Percentiles rank a stretch among this genome's conserved stretches.
phyloP scores from a whole-genome alignment of 1,284 basidiomycete species.

The Pisolithus thermaeus region DNA sequence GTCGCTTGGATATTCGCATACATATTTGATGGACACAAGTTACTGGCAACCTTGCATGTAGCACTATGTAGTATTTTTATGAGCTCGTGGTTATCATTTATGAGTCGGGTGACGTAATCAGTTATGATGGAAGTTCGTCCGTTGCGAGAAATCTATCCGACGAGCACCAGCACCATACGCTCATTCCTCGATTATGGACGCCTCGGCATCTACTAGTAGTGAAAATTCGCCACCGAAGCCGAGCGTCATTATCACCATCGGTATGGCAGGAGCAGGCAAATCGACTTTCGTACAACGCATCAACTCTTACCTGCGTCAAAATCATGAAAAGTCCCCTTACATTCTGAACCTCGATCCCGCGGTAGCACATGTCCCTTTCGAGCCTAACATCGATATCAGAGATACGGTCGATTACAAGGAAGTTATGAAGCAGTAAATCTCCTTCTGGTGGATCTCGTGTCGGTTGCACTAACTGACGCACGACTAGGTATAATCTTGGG shows the following conservation, averaged over 20 bases:
- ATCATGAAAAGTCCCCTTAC: slow-evolving; percentile 76
- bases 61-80: no score
- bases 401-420: slow-evolving; percentile 97
- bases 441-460: slow-evolving; percentile 6
- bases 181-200: background rate
- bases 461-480: background rate
- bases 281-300: slow-evolving; percentile 95
- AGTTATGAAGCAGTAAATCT: slow-evolving; percentile 97
- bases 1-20: background rate
- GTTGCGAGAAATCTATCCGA: no score
- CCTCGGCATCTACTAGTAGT: slow-evolving; percentile 1
- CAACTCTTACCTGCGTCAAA: slow-evolving; percentile 77
- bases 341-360: slow-evolving; percentile 98
- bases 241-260: slow-evolving; percentile 81
- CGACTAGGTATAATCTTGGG: slow-evolving; percentile 87
- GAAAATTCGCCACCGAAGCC: slow-evolving; percentile 46
- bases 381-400: slow-evolving; percentile 96
- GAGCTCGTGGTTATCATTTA: no score
- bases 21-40: background rate
- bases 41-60: no score
- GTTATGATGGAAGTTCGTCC: no score
- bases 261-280: slow-evolving; percentile 95
- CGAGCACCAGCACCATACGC: no score
- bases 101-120: no score
- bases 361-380: slow-evolving; percentile 85